Evolutionary conservation across 1,284 basidiomycete species (phyloP).

Genomic region (Ustilago vetiveriae): DNA sequence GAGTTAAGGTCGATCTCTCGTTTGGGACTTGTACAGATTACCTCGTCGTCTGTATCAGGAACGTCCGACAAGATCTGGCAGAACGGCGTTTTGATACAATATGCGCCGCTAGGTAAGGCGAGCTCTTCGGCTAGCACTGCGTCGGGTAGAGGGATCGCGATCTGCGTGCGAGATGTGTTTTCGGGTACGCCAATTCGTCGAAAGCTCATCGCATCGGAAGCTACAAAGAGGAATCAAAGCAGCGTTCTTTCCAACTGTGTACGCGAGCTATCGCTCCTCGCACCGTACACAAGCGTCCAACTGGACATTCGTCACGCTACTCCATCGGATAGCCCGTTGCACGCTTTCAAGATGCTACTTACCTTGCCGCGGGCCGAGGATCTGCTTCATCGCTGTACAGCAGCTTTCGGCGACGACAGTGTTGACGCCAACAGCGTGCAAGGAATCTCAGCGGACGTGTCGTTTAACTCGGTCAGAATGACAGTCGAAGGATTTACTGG

Average conservation of each 20-base stretch:
- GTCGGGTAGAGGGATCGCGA: constrained; percentile 2
- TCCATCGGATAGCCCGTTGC: neutral
- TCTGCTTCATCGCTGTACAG: constrained; percentile 10
- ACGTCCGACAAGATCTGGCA: constrained; percentile 7
- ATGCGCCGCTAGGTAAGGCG: neutral
- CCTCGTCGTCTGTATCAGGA: neutral
- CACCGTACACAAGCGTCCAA: constrained; percentile 2
- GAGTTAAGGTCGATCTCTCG: too few relatives aligned
- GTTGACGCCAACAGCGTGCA: neutral
- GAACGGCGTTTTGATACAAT: constrained; percentile 4
- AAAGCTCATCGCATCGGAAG: constrained; percentile 16
- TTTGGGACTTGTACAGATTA: constrained; percentile 17
- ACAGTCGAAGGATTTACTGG: constrained; percentile 12
- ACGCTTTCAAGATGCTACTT: constrained; percentile 6
- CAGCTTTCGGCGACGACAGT: constrained; percentile 6
- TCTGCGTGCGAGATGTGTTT: constrained; percentile 19
- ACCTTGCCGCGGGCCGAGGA: constrained; percentile 6
- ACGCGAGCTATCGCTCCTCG: constrained; percentile 16
- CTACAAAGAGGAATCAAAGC: constrained; percentile 1
- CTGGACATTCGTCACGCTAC: constrained; percentile 9
- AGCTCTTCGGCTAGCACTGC: neutral
- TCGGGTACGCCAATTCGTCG: constrained; percentile 22
- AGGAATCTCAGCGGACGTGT: neutral
- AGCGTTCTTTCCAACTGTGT: constrained; percentile 9
- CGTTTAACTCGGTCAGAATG: constrained; percentile 10